phyloP scores from a whole-genome alignment of 352 stramenopile species.

The Pythium sp. region DNA sequence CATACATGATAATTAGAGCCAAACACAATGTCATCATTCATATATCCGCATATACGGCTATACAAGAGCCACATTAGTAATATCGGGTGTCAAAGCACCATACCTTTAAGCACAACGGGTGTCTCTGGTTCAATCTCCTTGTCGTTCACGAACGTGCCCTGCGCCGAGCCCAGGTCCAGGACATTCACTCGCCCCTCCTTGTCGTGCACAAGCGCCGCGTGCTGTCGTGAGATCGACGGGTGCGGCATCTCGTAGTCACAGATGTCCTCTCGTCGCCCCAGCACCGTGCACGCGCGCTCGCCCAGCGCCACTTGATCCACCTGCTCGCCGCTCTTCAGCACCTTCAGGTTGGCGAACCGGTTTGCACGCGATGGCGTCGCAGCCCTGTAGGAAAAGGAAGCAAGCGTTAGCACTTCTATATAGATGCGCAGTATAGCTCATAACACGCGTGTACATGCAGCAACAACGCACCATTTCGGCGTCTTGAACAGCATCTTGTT shows the following conservation, averaged over 20 bases:
- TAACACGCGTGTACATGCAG: neutral
- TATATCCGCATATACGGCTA: no score
- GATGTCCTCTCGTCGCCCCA: conserved; percentile 75
- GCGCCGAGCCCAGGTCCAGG: conserved; percentile 77
- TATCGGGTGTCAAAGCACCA: no score
- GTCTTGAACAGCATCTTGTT: conserved; percentile 3
- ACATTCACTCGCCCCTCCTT: conserved; percentile 48
- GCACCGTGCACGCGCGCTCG: conserved; percentile 51
- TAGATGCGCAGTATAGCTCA: neutral
- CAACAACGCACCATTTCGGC: conserved; percentile 6
- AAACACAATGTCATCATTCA: no score
- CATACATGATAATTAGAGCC: no score
- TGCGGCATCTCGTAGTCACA: conserved; percentile 78
- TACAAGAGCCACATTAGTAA: no score
- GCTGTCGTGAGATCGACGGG: conserved; percentile 76
- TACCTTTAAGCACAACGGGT: conserved; percentile 37
- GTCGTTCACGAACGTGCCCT: conserved; percentile 83
- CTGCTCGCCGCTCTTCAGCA: conserved; percentile 44
- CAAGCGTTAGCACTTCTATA: neutral
- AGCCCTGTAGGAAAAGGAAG: conserved; percentile 32
- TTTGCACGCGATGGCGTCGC: conserved; percentile 41
- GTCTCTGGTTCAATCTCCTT: conserved; percentile 53
- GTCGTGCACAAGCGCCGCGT: conserved; percentile 74
- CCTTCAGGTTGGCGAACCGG: conserved; percentile 42
- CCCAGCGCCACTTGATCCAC: conserved; percentile 51